phyloP scores from a whole-genome alignment of 2,329 filamentous ascomycete genomes.

The Diplodia seriata region DNA sequence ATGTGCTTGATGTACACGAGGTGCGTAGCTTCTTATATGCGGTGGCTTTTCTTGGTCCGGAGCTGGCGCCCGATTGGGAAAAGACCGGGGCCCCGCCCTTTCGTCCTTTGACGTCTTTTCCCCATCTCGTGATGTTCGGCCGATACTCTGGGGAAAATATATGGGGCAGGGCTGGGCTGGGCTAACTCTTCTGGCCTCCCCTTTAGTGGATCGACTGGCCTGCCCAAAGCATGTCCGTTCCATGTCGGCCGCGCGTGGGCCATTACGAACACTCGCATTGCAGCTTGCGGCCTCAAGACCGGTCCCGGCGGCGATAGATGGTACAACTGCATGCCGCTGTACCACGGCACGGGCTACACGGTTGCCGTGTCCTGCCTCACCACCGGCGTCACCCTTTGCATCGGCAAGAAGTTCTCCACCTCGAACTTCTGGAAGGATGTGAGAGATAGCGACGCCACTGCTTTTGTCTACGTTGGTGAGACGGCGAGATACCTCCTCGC shows the following conservation, averaged over 20 bases:
- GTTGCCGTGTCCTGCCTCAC: slow-evolving; percentile 59
- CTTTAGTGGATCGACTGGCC: slow-evolving; percentile 69
- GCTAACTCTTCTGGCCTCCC: slow-evolving; percentile 38
- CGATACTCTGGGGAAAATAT: background rate
- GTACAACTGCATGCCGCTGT: slow-evolving; percentile 80
- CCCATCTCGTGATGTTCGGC: background rate
- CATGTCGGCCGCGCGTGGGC: slow-evolving; percentile 46
- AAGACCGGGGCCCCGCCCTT: background rate
- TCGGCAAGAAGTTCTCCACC: slow-evolving; percentile 72
- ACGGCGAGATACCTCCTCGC: slow-evolving; percentile 76
- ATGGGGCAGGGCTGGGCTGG: background rate
- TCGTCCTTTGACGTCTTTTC: background rate
- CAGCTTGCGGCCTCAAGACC: slow-evolving; percentile 46
- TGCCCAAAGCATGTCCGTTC: slow-evolving; percentile 67
- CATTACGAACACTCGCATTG: slow-evolving; percentile 42
- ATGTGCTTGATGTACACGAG: slow-evolving; percentile 67
- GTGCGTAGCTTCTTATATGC: background rate
- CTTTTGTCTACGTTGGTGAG: slow-evolving; percentile 77
- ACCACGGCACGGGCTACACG: slow-evolving; percentile 76
- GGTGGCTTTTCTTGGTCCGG: slow-evolving; percentile 63
- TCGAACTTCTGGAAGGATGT: slow-evolving; percentile 78
- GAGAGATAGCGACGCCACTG: slow-evolving; percentile 70
- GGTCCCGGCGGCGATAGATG: slow-evolving; percentile 62
- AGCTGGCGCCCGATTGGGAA: background rate
- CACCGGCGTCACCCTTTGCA: slow-evolving; percentile 59